Base-by-base conservation (phyloP, 129 eudicot species). In the Escallonia herrerae region DNA sequence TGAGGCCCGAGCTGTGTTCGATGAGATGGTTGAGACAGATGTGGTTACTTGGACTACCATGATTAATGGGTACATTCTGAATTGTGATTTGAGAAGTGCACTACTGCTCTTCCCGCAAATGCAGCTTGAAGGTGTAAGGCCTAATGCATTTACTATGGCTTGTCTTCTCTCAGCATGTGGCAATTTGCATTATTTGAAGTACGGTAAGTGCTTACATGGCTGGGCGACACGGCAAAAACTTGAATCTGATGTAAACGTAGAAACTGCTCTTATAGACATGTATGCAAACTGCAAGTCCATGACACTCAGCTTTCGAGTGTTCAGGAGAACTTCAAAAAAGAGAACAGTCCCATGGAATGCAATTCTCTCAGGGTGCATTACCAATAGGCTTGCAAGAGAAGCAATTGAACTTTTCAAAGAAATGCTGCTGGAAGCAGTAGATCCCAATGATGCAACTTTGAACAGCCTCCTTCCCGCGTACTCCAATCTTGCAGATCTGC, bases 11-110 rank as follows among this genome's bases (percentile, higher is more conserved):
- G 15, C 10, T 11, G 59, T 83, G 38, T 91, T 91, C 49, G 77
- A 83, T 56, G 65, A 58, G 54, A 88, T 83, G 84, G 65, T 53
- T 53, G 75, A 72, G 54, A 81, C 77, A 74, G 97, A 91, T 77
- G 96, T 91, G 43, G 83, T 87, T 43, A 79, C 96, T 0, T 91
- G 97, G 97, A 91, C 96, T 49, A 76, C 96, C 7, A 73, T 91
- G 89, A 77, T 87, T 9, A 76, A 81, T 56, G 96, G 96, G 5
- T 79, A 78, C 79, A 77, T 77, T 56, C 74, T 74, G 49, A 72
- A 69, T 64, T 79, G 74, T 47, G 89, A 85, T 67, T 39, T 68
- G 7, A 66, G 63, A 56, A 68, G 58, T 15, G 97, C 90, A 2
- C 39, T 91, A 37, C 70, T 65, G 47, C 63, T 85, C 66, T 87